Base-by-base conservation (phyloP, 2,329 filamentous ascomycete species). In the Myotisia sp. region DNA sequence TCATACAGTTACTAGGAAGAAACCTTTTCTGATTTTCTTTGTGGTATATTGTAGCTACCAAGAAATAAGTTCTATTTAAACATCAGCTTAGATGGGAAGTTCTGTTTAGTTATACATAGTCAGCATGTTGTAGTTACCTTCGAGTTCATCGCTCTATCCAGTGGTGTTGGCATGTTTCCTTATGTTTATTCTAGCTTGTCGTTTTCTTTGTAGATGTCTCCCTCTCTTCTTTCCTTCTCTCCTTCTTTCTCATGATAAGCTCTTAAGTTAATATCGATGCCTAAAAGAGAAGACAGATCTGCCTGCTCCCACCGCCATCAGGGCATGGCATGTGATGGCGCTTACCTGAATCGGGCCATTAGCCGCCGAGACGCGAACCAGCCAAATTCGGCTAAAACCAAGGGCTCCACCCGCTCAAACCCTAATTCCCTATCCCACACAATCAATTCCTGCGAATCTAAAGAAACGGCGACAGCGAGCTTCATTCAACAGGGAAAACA, bases 121-220 rank as follows among this genome's bases (percentile, higher is more conserved):
- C 18, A 18, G 16, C 6, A 12, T 14, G n/a, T 19, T 10, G 7
- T 10, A 16, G 23, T 37, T 59, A 79, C 78, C 64, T 76, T 78
- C 36, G 78, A 82, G 47, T 68, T 76, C 59, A 83, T 60, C 6
- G 71, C 74, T 53, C 67, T 71, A 50, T 84, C 79, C 3, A 84
- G 55, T 19, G 68, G 66, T 38, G 78, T 84, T 32, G 76, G 74
- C 77, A 81, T 81, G 51, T 68, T 44, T 13, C n/a, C n/a, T 21
- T 21, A 12, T 6, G 20, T 4, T 32, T 7, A 3, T 12, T 4
- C 10, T 16, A 16, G 12, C 3, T 14, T 14, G 3, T 31, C 2
- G 5, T 16, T 32, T 7, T 9, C 17, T 19, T 13, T 20, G n/a
- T 10, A 22, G 24, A 32, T 10, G 23, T 12, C 17, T 38, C 8